phyloP scores from a whole-genome alignment of 129 eudicot genomes.

The Escallonia herrerae region DNA sequence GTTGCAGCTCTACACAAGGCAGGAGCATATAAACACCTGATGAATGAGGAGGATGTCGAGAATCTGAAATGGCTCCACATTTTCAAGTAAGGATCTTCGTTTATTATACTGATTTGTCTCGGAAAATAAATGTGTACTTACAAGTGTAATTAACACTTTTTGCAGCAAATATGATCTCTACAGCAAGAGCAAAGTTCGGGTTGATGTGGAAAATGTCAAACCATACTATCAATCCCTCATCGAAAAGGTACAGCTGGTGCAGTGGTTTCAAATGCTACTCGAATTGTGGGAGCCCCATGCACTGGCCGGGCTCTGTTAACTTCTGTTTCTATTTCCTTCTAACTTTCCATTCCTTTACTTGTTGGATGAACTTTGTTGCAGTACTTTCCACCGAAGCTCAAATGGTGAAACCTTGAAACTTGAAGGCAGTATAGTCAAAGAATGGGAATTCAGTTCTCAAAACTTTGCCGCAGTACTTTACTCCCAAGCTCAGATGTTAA shows the following conservation, averaged over 20 bases:
- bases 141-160: not conserved
- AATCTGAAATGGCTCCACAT: slow-evolving; percentile 78
- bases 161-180: slow-evolving; percentile 74
- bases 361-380: no score
- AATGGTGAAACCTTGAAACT: no score
- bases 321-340: no score
- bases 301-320: no score
- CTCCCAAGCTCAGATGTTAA: no score
- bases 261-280: no score
- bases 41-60: slow-evolving; percentile 70
- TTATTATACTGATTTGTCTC: not conserved
- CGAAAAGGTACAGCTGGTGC: slow-evolving; percentile 31
- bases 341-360: no score
- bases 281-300: no score
- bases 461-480: no score
- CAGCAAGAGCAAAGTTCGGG: slow-evolving; percentile 74
- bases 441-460: no score
- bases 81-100: slow-evolving; percentile 38
- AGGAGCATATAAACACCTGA: slow-evolving; percentile 64
- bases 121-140: not conserved
- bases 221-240: slow-evolving; percentile 73
- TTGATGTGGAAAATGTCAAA: slow-evolving; percentile 65
- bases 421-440: no score
- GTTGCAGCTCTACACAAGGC: slow-evolving; percentile 57
- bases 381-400: no score